phyloP scores from a whole-genome alignment of 2,329 filamentous ascomycete genomes.

The Pyrenochaeta sp. region DNA sequence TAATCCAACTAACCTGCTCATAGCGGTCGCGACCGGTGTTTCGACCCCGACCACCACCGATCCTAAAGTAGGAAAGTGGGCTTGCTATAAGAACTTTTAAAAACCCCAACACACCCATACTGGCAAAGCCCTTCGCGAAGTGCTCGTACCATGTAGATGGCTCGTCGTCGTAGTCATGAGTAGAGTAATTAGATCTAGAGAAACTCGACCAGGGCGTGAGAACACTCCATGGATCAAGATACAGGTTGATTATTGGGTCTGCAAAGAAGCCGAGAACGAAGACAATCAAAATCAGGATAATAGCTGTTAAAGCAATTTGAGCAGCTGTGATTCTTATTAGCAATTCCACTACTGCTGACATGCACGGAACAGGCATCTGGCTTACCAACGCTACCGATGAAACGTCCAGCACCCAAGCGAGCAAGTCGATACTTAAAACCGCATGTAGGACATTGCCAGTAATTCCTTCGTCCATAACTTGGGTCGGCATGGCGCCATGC shows the following conservation, averaged over 20 bases:
- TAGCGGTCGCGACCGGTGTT: conserved; percentile 78
- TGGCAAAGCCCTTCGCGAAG: conserved; percentile 89
- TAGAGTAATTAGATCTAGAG: conserved; percentile 27
- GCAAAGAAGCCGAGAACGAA: conserved; percentile 91
- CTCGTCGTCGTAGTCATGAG: conserved; percentile 44
- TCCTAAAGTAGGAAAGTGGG: conserved; percentile 79
- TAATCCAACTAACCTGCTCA: conserved; percentile 79
- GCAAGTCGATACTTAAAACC: conserved; percentile 82
- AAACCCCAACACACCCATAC: conserved; percentile 85
- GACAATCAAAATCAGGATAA: conserved; percentile 74
- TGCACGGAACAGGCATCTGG: neutral
- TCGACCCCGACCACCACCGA: conserved; percentile 66
- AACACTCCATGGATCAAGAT: conserved; percentile 73
- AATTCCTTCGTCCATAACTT: conserved; percentile 70
- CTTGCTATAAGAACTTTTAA: conserved; percentile 79
- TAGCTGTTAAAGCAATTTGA: conserved; percentile 74
- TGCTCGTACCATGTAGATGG: conserved; percentile 77
- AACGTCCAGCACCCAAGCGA: conserved; percentile 77
- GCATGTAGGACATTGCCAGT: conserved; percentile 89
- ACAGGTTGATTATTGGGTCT: conserved; percentile 89
- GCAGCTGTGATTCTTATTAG: conserved; percentile 53
- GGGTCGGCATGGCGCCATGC: conserved; percentile 82
- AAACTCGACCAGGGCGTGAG: conserved; percentile 45
- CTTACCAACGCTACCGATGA: conserved; percentile 59
- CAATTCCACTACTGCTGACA: neutral